Conservation (phyloP, 257 asterid genomes). For the Paulownia fortunei region DNA sequence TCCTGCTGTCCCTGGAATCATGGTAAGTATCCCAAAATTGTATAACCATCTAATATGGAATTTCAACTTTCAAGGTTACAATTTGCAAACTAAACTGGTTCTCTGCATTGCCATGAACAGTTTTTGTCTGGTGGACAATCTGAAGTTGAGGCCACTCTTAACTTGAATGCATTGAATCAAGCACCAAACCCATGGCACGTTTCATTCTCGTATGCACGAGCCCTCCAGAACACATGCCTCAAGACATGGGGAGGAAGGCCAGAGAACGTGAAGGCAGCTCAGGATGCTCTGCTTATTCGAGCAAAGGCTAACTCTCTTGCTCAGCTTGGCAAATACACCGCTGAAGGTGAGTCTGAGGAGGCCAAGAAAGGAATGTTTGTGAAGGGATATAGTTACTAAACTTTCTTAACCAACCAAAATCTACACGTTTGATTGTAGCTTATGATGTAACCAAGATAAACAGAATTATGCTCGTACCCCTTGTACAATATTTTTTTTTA, state of each 20-base stretch:
- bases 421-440: conserved; percentile 24
- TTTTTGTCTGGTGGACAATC: conserved; percentile 68
- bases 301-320: conserved; percentile 72
- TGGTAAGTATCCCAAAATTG: conserved; percentile 39
- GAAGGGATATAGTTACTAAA: conserved; percentile 66
- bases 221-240: conserved; percentile 69
- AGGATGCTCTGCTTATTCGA: conserved; percentile 52
- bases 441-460: conserved; percentile 22
- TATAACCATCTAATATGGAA: neutral
- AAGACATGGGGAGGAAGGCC: conserved; percentile 72
- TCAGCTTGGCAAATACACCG: conserved; percentile 65
- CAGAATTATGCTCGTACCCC: conserved; percentile 17
- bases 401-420: neutral
- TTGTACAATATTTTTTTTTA: conserved; percentile 5
- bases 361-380: too few species aligned
- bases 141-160: conserved; percentile 65
- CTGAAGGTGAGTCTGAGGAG: conserved; percentile 65
- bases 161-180: conserved; percentile 67
- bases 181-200: conserved; percentile 64
- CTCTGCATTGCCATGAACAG: conserved; percentile 26
- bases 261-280: conserved; percentile 68
- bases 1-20: conserved; percentile 65
- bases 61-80: neutral
- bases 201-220: conserved; percentile 64
- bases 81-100: neutral